A percentile compares a stretch with the other conserved stretches of the same genome.
These are phyloP conservation scores for Cerrena zonata DNA, from an alignment of 1,284 basidiomycete species.

Conservation along the genomic window DNA sequence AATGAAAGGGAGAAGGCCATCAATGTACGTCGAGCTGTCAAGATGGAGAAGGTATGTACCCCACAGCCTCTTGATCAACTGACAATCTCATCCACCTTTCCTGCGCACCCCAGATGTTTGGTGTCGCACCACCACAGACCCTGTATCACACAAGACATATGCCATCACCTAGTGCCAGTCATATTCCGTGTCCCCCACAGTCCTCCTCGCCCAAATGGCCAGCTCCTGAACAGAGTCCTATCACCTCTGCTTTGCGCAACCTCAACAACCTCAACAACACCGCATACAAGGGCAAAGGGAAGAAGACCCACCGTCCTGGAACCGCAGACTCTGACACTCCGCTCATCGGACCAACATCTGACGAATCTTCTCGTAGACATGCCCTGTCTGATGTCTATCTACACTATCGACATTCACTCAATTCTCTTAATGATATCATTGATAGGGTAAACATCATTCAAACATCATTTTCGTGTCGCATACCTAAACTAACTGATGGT, in stretches of 20 bases:
- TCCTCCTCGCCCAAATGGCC: slow-evolving; percentile 5
- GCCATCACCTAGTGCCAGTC: slow-evolving; percentile 34
- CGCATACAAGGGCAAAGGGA: slow-evolving; percentile 29
- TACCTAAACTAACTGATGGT: slow-evolving; percentile 5
- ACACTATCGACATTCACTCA: slow-evolving; percentile 72
- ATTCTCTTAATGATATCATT: slow-evolving; percentile 69
- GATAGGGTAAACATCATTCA: slow-evolving; percentile 50
- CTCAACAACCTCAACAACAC: slow-evolving; percentile 43
- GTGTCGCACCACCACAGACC: slow-evolving; percentile 67
- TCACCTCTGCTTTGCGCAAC: slow-evolving; percentile 32
- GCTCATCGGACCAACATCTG: slow-evolving; percentile 37
- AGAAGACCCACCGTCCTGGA: slow-evolving; percentile 38
- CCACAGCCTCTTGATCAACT: not conserved
- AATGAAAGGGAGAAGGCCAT: slow-evolving; percentile 67
- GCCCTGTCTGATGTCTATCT: slow-evolving; percentile 51
- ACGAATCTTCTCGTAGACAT: slow-evolving; percentile 15
- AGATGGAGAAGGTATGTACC: slow-evolving; percentile 72
- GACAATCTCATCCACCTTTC: slow-evolving; percentile 6
- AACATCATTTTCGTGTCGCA: slow-evolving; percentile 2
- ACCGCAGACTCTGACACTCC: slow-evolving; percentile 53
- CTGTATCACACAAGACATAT: slow-evolving; percentile 59
- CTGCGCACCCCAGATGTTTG: slow-evolving; percentile 55
- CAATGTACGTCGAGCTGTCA: slow-evolving; percentile 70
- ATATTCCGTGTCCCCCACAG: slow-evolving; percentile 12
- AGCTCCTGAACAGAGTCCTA: slow-evolving; percentile 14